Evolutionary conservation across 306 rosid species (phyloP).

Genomic region (Hylodesmum podocarpum): DNA sequence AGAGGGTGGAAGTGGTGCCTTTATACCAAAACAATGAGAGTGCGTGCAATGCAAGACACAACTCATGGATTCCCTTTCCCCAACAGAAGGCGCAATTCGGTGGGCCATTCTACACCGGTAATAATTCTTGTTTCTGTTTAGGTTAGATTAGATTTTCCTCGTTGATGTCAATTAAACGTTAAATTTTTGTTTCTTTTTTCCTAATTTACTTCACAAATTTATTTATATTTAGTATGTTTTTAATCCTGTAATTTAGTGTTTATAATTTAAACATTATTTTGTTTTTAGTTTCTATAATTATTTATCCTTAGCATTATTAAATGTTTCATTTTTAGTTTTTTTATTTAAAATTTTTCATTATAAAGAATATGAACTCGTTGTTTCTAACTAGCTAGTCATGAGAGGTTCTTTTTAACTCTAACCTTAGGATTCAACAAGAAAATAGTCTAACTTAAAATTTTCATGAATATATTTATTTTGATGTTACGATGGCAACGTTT

Average conservation of each 20-base stretch:
- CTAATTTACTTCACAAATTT: not conserved
- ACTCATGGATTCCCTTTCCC: not conserved
- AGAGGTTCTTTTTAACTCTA: too few relatives aligned
- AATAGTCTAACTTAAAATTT: not conserved
- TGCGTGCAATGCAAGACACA: not conserved
- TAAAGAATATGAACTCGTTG: too few relatives aligned
- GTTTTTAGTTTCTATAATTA: too few relatives aligned
- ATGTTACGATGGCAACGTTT: not conserved
- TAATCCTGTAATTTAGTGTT: too few relatives aligned
- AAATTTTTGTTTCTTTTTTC: not conserved
- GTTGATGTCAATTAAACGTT: not conserved
- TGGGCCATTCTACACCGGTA: not conserved
- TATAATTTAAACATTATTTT: too few relatives aligned
- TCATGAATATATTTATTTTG: not conserved
- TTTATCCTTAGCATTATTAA: too few relatives aligned
- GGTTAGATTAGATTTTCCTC: not conserved
- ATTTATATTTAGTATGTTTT: too few relatives aligned
- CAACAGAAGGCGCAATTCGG: not conserved
- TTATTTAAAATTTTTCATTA: too few relatives aligned
- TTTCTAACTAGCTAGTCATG: too few relatives aligned
- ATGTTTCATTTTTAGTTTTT: too few relatives aligned
- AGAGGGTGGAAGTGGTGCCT: not conserved
- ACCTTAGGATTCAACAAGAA: too few relatives aligned
- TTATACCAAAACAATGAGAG: conserved; percentile 12
- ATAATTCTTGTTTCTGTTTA: not conserved